Conservation (phyloP, 139 green algal species). For the Chlamydomonas eustigma region DNA sequence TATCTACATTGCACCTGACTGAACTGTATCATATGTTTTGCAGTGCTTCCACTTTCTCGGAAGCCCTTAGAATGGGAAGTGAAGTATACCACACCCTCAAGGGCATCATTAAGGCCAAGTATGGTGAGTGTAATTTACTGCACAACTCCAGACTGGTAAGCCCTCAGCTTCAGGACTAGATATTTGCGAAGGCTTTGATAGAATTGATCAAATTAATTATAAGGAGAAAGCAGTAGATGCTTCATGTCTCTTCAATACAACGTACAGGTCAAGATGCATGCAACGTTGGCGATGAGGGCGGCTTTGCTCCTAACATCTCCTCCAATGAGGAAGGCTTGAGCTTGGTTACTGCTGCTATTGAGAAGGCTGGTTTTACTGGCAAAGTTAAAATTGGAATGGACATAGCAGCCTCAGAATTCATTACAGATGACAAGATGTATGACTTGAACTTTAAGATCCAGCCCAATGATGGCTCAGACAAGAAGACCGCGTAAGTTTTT, state of each 20-base stretch:
- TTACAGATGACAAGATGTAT: conserved; percentile 85
- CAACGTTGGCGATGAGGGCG: conserved; percentile 99
- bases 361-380: conserved; percentile 85
- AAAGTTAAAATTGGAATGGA: conserved; percentile 98
- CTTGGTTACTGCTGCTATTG: conserved; percentile 90
- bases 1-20: too few relatives aligned
- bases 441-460: conserved; percentile 95
- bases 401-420: conserved; percentile 89
- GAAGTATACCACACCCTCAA: conserved; percentile 99
- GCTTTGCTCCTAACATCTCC: conserved; percentile 95
- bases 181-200: neutral
- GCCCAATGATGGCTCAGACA: conserved; percentile 75
- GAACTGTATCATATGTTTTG: too few relatives aligned
- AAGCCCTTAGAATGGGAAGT: conserved; percentile 90
- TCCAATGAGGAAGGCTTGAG: conserved; percentile 93
- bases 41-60: conserved; percentile 74
- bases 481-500: conserved; percentile 57
- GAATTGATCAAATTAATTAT: neutral
- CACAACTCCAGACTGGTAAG: neutral
- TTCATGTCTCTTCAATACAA: neutral
- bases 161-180: neutral
- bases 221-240: neutral
- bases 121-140: conserved; percentile 53
- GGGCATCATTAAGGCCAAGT: conserved; percentile 97
- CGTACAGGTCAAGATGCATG: conserved; percentile 88